Percentiles rank a stretch among this genome's conserved stretches.
These are phyloP conservation scores for Exserohilum rostratum DNA, from an alignment of 2,329 filamentous ascomycete species.

Conservation along the genomic window DNA sequence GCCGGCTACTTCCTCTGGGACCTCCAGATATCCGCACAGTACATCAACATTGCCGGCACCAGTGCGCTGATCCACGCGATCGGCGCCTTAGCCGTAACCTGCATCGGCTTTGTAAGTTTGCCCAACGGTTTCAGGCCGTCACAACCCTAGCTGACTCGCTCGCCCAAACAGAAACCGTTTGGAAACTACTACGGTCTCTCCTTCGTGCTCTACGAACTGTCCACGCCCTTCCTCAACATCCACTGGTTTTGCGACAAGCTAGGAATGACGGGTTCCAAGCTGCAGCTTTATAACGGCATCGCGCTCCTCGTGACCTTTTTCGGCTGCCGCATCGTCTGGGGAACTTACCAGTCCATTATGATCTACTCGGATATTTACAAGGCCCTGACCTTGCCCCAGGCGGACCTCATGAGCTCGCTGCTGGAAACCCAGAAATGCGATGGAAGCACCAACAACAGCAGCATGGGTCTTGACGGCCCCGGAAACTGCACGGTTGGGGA, in stretches of 20 bases:
- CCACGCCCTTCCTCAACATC: conserved; percentile 81
- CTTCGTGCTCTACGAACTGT: conserved; percentile 87
- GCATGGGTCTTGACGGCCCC: conserved; percentile 15
- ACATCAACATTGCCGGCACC: conserved; percentile 73
- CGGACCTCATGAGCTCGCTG: conserved; percentile 19
- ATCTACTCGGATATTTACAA: conserved; percentile 71
- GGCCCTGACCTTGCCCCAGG: conserved; percentile 40
- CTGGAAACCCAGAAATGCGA: conserved; percentile 52
- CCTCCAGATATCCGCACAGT: conserved; percentile 68
- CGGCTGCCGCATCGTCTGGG: conserved; percentile 76
- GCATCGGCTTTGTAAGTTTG: conserved; percentile 74
- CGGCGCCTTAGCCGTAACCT: conserved; percentile 74
- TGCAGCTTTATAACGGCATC: conserved; percentile 79
- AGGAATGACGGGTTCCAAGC: conserved; percentile 73
- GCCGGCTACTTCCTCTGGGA: conserved; percentile 87
- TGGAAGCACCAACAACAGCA: conserved; percentile 50
- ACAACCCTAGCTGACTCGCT: conserved; percentile 15
- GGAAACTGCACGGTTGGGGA: conserved; percentile 33
- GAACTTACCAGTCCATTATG: conserved; percentile 69
- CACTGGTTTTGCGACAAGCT: conserved; percentile 93
- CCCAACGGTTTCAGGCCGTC: too few species aligned
- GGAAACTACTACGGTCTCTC: conserved; percentile 80
- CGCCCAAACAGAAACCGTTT: conserved; percentile 69
- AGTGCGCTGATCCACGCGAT: conserved; percentile 77
- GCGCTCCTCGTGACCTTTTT: conserved; percentile 75